These are phyloP conservation scores for Kwoniella sp. DNA, from an alignment of 768 basidiomycete genomes.

Conservation along the genomic window DNA sequence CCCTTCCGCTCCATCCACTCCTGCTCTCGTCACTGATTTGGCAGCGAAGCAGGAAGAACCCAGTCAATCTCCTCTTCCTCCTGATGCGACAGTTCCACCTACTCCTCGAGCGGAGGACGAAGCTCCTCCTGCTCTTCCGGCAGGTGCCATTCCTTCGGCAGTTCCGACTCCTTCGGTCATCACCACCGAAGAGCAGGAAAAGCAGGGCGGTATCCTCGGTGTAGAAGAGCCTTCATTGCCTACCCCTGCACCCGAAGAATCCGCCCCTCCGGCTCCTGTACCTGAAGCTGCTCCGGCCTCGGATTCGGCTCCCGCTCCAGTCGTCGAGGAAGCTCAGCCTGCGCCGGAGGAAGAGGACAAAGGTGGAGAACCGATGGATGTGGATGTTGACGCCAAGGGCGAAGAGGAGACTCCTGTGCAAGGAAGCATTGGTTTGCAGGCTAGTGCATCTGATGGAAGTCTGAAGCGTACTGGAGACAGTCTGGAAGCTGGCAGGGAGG, in stretches of 20 bases:
- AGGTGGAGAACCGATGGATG: slow-evolving; percentile 33
- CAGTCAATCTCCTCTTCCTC: slow-evolving; percentile 31
- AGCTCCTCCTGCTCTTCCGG: slow-evolving; percentile 28
- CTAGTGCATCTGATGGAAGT: slow-evolving; percentile 25
- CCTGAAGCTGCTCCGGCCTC: slow-evolving; percentile 50
- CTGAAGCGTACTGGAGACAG: slow-evolving; percentile 46
- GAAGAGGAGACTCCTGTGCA: slow-evolving; percentile 10
- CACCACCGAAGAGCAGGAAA: slow-evolving; percentile 28
- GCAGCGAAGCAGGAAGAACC: slow-evolving; percentile 6
- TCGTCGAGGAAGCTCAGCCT: slow-evolving; percentile 38
- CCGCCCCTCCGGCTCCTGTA: slow-evolving; percentile 48
- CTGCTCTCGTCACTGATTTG: background rate
- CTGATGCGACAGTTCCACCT: slow-evolving; percentile 45
- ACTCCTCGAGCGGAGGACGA: slow-evolving; percentile 41
- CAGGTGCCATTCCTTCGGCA: slow-evolving; percentile 39
- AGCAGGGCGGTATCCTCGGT: slow-evolving; percentile 4
- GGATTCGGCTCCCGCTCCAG: slow-evolving; percentile 48
- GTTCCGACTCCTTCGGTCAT: slow-evolving; percentile 44
- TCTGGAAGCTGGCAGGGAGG: slow-evolving; percentile 36
- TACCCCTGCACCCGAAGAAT: slow-evolving; percentile 35
- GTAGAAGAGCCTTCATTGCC: slow-evolving; percentile 46
- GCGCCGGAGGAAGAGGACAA: slow-evolving; percentile 35
- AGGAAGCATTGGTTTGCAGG: background rate
- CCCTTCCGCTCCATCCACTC: background rate
- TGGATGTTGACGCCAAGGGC: slow-evolving; percentile 37